Evolutionary conservation across 2,329 filamentous ascomycete species (phyloP), one percentile per base, ranked within the genome.

Genomic region (Pestalotiopsis sp.): DNA sequence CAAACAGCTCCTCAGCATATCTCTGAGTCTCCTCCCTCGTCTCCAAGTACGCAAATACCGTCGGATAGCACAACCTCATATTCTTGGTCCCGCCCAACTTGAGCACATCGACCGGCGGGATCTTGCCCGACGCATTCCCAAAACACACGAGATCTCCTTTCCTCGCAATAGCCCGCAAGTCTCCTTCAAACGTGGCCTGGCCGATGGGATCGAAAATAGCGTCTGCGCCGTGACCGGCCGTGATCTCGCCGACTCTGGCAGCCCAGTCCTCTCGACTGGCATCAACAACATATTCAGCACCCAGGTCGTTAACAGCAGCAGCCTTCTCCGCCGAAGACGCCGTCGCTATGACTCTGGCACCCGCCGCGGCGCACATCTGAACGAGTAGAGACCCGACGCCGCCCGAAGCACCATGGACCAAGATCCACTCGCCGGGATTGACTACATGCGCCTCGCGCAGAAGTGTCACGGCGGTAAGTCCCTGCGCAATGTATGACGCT

Each of bases 371-470:
- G 52, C 97, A 82, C 72, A 97, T 82, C 84, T 97, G 93, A 41
- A 89, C 90, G 36, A 97, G 85, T 81, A 92, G 87, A 57, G 91
- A 82, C 0, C 93, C 93, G 0, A 94, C 93, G n/a, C 94, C 94
- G 17, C 94, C 94, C 0, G 94, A 93, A 0, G 94, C 94, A 0
- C 94, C 94, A 74, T 96, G 93, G 14, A 97, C 89, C 2, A 97
- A 87, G 0, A 94, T 86, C 90, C 92, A 96, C 73, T 97, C 93
- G 0, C 91, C 93, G 72, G 88, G 85, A 77, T 93, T 84, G 4
- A 95, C 93, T 69, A 92, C 88, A 11, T 90, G 91, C 4, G 92
- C 88, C 78, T 97, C 94, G 67, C 91, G 88, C 69, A 93, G 88
- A 38, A 97, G 85, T 0, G 93, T 93, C 73, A 96, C 84, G 0